phyloP scores from a whole-genome alignment of 306 rosid species.

The Comarum palustre region DNA sequence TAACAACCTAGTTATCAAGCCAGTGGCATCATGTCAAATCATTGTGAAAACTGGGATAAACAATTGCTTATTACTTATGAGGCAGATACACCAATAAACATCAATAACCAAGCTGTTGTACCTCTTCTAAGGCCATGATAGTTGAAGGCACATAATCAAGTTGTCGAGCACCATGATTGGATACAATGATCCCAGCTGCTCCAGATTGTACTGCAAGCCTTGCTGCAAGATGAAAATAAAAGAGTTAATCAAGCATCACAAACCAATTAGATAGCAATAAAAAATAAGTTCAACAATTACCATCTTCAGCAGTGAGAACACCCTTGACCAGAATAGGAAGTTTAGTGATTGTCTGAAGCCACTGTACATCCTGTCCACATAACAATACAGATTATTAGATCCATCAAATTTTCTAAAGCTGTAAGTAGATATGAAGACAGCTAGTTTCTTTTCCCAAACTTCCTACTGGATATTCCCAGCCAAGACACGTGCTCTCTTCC shows the following conservation, averaged over 20 bases:
- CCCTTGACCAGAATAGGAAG: slow-evolving; percentile 97
- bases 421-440: not conserved
- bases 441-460: not conserved
- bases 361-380: slow-evolving; percentile 81
- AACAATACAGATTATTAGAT: not conserved
- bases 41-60: not conserved
- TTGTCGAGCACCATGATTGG: slow-evolving; percentile 97
- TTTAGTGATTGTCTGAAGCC: slow-evolving; percentile 94
- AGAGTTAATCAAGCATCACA: slow-evolving; percentile 3
- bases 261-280: not conserved
- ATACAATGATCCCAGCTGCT: slow-evolving; percentile 91
- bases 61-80: not conserved
- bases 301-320: slow-evolving; percentile 91
- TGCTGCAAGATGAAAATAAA: slow-evolving; percentile 47
- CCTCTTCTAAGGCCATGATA: slow-evolving; percentile 90
- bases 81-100: not conserved
- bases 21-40: not conserved
- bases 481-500: not conserved
- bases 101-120: slow-evolving; percentile 24
- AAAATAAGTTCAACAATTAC: slow-evolving; percentile 38
- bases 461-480: not conserved
- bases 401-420: not conserved
- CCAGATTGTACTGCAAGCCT: slow-evolving; percentile 86
- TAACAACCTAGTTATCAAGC: slow-evolving; percentile 51
- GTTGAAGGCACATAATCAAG: slow-evolving; percentile 95